A percentile compares a stretch with the other conserved stretches of the same genome.
Conservation (phyloP, 768 basidiomycete genomes). For the Agrocybe praecox region DNA sequence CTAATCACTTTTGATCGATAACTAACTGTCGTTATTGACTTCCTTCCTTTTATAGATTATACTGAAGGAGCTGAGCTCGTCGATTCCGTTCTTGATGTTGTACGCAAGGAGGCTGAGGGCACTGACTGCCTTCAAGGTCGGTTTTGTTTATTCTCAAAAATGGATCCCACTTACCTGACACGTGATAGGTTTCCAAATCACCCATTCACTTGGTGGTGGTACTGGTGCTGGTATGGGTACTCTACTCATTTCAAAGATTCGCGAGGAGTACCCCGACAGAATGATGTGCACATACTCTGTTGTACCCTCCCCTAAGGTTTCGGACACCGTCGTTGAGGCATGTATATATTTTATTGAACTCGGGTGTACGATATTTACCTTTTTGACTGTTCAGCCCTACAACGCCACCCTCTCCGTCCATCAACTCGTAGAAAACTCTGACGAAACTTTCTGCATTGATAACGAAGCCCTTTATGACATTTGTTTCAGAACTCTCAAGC, state of each 20-base stretch:
- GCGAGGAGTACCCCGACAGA: conserved; percentile 98
- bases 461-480: conserved; percentile 99
- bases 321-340: conserved; percentile 97
- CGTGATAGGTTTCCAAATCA: conserved; percentile 91
- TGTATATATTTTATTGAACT: conserved; percentile 9
- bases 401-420: conserved; percentile 98
- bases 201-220: conserved; percentile 98
- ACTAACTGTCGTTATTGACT: conserved; percentile 17
- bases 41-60: conserved; percentile 57
- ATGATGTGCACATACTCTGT: conserved; percentile 99
- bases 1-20: conserved; percentile 18
- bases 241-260: conserved; percentile 97
- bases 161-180: conserved; percentile 11
- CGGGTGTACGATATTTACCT: not conserved
- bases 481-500: conserved; percentile 97
- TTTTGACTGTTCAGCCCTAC: conserved; percentile 69
- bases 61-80: conserved; percentile 98
- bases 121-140: conserved; percentile 95
- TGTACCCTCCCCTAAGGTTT: conserved; percentile 95
- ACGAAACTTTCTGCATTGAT: conserved; percentile 99
- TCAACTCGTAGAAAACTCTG: conserved; percentile 99
- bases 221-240: conserved; percentile 99
- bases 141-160: conserved; percentile 19
- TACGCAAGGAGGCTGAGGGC: conserved; percentile 98
- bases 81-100: conserved; percentile 96